Percentiles rank a stretch among this genome's conserved stretches.
Evolutionary conservation across 495 filamentous ascomycete species (phyloP).

Genomic region (Neurospora africana): DNA sequence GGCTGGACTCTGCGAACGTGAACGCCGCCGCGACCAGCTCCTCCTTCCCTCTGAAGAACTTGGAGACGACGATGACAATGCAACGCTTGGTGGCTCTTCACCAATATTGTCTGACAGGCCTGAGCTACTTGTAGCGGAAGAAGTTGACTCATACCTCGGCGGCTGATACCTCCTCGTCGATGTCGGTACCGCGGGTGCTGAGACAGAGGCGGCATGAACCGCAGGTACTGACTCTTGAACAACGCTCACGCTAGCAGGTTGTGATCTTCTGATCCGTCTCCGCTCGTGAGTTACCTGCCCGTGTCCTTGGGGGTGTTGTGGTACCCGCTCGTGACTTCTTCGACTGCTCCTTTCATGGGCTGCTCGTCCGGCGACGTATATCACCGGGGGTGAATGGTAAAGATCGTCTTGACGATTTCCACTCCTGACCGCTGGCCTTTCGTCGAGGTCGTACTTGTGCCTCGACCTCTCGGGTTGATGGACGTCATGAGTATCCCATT

Average conservation of each 20-base stretch:
- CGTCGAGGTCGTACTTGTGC: neutral
- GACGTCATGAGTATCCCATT: neutral
- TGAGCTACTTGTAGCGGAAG: neutral
- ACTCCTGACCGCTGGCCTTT: neutral
- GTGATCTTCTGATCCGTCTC: neutral
- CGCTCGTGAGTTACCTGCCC: neutral
- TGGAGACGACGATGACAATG: neutral
- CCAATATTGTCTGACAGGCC: neutral
- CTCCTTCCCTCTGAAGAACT: neutral
- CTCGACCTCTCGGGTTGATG: neutral
- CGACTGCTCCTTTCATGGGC: neutral
- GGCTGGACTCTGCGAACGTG: neutral
- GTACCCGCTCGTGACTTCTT: neutral
- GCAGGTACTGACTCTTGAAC: neutral
- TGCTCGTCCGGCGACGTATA: neutral
- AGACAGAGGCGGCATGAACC: neutral
- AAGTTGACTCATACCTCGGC: neutral
- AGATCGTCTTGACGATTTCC: neutral
- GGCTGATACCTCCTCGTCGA: neutral
- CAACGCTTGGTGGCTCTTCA: neutral
- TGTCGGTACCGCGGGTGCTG: neutral
- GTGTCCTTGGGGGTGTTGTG: neutral
- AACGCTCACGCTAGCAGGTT: neutral
- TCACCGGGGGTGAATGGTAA: neutral
- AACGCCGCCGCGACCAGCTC: neutral